Percentiles rank a stretch among this genome's conserved stretches.
Evolutionary conservation across 306 rosid species (phyloP).

Genomic region (Abrus precatorius): DNA sequence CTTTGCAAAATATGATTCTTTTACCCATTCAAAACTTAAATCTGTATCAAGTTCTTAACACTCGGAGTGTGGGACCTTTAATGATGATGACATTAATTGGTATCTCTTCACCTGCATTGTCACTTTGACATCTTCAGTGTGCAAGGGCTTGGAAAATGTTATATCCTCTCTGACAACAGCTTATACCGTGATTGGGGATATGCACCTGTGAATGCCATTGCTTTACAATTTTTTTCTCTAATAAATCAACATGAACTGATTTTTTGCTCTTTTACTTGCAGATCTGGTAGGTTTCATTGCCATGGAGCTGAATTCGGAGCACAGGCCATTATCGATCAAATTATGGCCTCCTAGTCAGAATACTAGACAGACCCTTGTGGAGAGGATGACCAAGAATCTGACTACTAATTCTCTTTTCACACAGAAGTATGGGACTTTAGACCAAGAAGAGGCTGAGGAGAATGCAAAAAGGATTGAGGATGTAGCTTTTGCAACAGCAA

Average conservation of each 20-base stretch:
- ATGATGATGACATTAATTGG: conserved; percentile 29
- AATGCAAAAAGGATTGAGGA: conserved; percentile 86
- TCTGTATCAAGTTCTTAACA: not conserved
- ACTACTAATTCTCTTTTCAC: conserved; percentile 80
- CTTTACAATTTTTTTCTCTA: conserved; percentile 2
- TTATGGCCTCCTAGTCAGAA: conserved; percentile 98
- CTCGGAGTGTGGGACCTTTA: not conserved
- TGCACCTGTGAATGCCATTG: conserved; percentile 2
- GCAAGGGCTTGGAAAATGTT: conserved; percentile 31
- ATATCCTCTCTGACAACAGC: not conserved
- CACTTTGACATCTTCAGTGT: not conserved
- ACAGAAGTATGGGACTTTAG: conserved; percentile 78
- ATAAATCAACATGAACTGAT: not conserved
- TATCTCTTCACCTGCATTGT: conserved; percentile 11
- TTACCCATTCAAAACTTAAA: conserved; percentile 3
- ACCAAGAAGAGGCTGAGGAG: conserved; percentile 80
- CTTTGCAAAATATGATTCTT: not conserved
- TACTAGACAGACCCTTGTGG: conserved; percentile 88
- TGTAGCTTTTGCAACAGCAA: conserved; percentile 77
- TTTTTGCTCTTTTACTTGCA: not conserved
- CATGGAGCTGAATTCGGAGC: conserved; percentile 72
- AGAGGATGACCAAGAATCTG: conserved; percentile 87
- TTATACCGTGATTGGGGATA: conserved; percentile 21
- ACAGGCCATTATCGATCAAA: conserved; percentile 80
- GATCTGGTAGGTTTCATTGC: conserved; percentile 56